Conservation (phyloP, 169 alveolate genomes). For the Plasmodium yoelii region DNA sequence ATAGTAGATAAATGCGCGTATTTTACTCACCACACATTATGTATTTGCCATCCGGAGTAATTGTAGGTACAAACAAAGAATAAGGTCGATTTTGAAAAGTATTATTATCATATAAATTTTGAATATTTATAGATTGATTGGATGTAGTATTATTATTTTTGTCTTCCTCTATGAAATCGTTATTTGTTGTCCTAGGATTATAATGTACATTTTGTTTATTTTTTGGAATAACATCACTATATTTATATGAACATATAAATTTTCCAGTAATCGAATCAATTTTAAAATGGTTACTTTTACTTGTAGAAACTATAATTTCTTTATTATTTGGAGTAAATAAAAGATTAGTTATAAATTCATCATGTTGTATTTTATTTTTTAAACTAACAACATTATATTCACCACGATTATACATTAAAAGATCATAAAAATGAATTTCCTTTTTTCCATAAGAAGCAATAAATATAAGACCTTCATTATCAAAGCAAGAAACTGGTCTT, state of each 20-base stretch:
- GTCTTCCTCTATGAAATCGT: no score
- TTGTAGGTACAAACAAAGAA: conserved; percentile 44
- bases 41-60: conserved; percentile 64
- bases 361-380: conserved; percentile 22
- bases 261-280: conserved; percentile 64
- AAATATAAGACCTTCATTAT: conserved; percentile 68
- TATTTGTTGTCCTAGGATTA: no score
- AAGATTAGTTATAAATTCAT: conserved; percentile 45
- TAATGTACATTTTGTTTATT: no score
- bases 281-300: conserved; percentile 46
- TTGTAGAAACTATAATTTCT: conserved; percentile 46
- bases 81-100: no score
- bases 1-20: background rate
- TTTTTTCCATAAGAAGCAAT: conserved; percentile 55
- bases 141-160: no score
- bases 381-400: conserved; percentile 43
- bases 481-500: conserved; percentile 65
- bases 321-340: conserved; percentile 73
- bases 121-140: no score
- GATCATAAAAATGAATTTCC: conserved; percentile 64
- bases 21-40: conserved; percentile 42
- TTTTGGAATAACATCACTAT: conserved; percentile 8
- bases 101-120: conserved; percentile 1
- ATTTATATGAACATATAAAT: conserved; percentile 56
- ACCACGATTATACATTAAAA: conserved; percentile 62